These are phyloP conservation scores for Plasmodium cynomolgi DNA, from an alignment of 169 alveolate species.

Conservation along the genomic window DNA sequence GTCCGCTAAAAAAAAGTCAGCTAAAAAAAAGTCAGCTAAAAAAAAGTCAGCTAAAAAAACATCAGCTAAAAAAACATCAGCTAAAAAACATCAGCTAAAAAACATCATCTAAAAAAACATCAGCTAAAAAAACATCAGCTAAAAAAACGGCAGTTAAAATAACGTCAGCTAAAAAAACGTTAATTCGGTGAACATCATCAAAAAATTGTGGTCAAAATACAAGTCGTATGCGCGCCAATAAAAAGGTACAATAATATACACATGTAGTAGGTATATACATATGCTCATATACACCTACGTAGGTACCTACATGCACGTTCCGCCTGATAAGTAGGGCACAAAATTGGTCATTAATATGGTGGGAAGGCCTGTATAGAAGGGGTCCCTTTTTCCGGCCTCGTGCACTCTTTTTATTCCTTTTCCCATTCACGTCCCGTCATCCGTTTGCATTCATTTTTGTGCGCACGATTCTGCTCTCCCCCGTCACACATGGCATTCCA, in stretches of 20 bases:
- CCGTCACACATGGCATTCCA: background rate
- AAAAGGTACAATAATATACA: background rate
- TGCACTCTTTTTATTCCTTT: background rate
- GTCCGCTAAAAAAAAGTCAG: background rate
- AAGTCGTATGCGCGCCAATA: background rate
- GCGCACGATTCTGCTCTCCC: background rate
- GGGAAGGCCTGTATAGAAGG: background rate
- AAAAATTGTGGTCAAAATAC: background rate
- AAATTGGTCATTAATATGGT: background rate
- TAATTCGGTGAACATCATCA: background rate
- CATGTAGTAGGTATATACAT: background rate
- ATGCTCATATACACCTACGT: background rate
- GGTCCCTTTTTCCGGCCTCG: background rate
- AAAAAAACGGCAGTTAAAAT: no score
- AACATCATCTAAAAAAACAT: no score
- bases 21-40: background rate
- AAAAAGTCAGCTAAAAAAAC: no score
- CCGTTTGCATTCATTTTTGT: constrained; percentile 7
- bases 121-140: background rate
- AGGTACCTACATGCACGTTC: background rate
- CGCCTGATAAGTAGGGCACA: background rate
- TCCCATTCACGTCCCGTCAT: background rate
- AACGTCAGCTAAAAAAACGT: background rate
- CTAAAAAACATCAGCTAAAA: background rate
- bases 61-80: background rate